Base-by-base conservation (phyloP, 1,284 basidiomycete genomes). In the Ustilago crameri region DNA sequence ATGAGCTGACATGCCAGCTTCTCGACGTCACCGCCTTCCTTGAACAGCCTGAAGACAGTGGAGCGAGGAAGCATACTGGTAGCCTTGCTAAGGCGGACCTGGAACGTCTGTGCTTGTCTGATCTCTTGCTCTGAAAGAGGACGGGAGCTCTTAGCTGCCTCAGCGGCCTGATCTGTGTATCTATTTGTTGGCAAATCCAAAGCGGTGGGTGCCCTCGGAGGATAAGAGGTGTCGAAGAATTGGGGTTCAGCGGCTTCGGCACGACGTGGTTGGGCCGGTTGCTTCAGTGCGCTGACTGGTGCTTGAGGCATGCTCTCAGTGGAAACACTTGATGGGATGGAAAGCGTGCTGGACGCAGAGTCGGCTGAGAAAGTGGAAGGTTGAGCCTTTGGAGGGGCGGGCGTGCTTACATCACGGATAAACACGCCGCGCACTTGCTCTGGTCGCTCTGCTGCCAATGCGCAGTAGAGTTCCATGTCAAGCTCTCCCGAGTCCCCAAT, bases 401-500 rank as follows among this genome's bases (percentile, higher is more conserved):
- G 64, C 3, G 44, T 68, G 58, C 62, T 69, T 18, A 81, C 79
- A 41, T 81, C 78, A n/a, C 79, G 60, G 18, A 81, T 80, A 51
- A 75, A 81, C 17, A 81, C 61, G 37, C 64, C 78, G 5, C 74
- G 56, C 9, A 81, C 59, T 35, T 78, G 77, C 5, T 51, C 14
- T 3, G 79, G 76, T 23, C 78, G 71, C 57, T 75, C 74, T 9
- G 61, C 61, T 4, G 80, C 80, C 5, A 82, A 49, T n/a, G 73
- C 62, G 40, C 74, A 67, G 38, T 79, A 81, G 10, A 82, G 60
- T 52, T 82, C 80, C 20, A 82, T 62, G 49, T 82, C 80, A 24
- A 79, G 74, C 64, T 82, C 80, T 18, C 80, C 80, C 14, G 71
- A 75, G 50, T 82, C 80, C 18, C 80, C 80, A 23, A 82, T 55